Base-by-base conservation (phyloP, 768 basidiomycete species). In the Pisolithus sp. region DNA sequence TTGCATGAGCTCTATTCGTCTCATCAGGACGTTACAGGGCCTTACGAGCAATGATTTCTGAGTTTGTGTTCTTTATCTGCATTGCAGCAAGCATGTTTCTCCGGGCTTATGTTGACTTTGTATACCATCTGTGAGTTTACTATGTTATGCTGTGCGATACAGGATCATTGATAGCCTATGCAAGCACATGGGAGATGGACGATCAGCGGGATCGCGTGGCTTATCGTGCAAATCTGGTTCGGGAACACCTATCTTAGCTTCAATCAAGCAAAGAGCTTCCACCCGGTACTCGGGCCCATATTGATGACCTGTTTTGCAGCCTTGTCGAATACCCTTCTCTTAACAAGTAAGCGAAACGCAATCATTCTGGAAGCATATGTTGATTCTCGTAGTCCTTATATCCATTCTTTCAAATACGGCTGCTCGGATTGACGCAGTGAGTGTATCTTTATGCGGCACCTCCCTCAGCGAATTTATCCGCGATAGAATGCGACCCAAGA, bases 351-450 rank as follows among this genome's bases (percentile, higher is more conserved):
- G 85, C 71, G 40, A 18, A 21, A 10, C 15, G 5, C 26, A 26
- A 38, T 43, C 39, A 9, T 5, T 49, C 36, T 47, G 37, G 31
- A 34, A 18, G n/a, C 47, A 45, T n/a, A 56, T 23, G 20, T 43
- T 57, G 45, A 48, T 34, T 56, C 24, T 59, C 34, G 23, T 2
- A 49, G 73, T 94, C 62, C 75, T 95, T 43, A 93, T 95, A 53
- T 93, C 90, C 7, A 89, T 94, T 44, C 69, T 96, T 30, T 93
- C 92, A 5, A 93, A 93, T 63, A 93, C 91, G 0, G 92, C 91
- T 53, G 87, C 89, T 2, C 73, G 79, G 46, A 93, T 79, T 53
- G 86, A 85, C 66, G 77, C 74, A 15, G 80, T 80, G 51, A 49
- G 78, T 65, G 28, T 30, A 40, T 38, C 51, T 24, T 26, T 4